These are phyloP conservation scores for Aeschynomene evenia DNA, from an alignment of 306 rosid genomes.

Conservation along the genomic window DNA sequence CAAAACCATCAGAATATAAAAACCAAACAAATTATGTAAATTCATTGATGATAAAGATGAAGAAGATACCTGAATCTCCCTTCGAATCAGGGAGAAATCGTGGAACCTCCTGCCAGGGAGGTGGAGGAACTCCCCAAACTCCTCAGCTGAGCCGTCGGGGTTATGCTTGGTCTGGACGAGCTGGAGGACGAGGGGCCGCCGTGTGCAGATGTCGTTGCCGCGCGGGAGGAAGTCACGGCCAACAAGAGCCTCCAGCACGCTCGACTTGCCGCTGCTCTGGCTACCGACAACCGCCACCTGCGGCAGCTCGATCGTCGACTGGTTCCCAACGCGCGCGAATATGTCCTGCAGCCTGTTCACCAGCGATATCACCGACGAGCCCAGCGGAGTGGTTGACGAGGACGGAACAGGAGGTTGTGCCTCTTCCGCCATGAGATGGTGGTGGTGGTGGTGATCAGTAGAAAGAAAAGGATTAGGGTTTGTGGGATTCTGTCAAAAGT, in stretches of 20 bases:
- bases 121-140: conserved; percentile 94
- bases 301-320: conserved; percentile 81
- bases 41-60: not conserved
- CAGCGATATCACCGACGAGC: conserved; percentile 75
- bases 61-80: conserved; percentile 74
- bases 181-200: conserved; percentile 92
- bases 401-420: conserved; percentile 23
- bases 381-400: conserved; percentile 49
- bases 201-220: conserved; percentile 85
- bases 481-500: not conserved
- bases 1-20: not conserved
- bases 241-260: conserved; percentile 91
- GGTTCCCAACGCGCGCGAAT: conserved; percentile 83
- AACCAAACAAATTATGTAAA: not conserved
- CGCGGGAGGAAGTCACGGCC: conserved; percentile 96
- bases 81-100: conserved; percentile 73
- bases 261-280: conserved; percentile 98
- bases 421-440: conserved; percentile 58
- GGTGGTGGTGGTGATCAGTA: not conserved
- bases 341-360: conserved; percentile 95
- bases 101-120: conserved; percentile 69
- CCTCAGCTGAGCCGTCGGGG: conserved; percentile 56
- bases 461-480: conserved; percentile 16
- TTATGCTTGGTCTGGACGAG: conserved; percentile 67
- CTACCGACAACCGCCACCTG: conserved; percentile 97